Conservation (phyloP, 208 protist genomes). For the Kentomonas sorsogonicus region DNA sequence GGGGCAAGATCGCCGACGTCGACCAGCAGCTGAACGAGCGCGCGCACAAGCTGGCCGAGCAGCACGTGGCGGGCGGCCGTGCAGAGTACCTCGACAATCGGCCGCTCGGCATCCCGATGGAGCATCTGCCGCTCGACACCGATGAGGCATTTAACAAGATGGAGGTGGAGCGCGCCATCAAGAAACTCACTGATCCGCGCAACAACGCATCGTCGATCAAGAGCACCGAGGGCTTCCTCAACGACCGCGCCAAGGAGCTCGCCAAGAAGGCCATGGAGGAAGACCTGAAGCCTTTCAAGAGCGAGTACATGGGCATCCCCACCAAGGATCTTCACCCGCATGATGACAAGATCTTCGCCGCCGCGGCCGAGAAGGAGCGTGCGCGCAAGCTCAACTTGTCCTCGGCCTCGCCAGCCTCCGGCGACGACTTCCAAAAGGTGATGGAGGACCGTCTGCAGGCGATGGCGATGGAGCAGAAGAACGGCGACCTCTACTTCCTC, state of each 20-base stretch:
- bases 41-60: conserved; percentile 33
- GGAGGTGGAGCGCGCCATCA: conserved; percentile 50
- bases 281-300: conserved; percentile 49
- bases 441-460: conserved; percentile 60
- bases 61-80: conserved; percentile 32
- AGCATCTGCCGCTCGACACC: conserved; percentile 47
- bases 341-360: conserved; percentile 55
- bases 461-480: conserved; percentile 48
- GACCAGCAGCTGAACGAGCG: conserved; percentile 33
- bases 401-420: conserved; percentile 22
- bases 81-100: conserved; percentile 34
- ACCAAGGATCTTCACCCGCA: conserved; percentile 47
- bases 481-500: conserved; percentile 80
- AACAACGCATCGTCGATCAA: conserved; percentile 31
- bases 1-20: conserved; percentile 23
- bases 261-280: conserved; percentile 46
- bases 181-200: conserved; percentile 33
- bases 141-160: conserved; percentile 41
- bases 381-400: conserved; percentile 22
- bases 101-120: conserved; percentile 50
- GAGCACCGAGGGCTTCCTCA: conserved; percentile 33
- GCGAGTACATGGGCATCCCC: conserved; percentile 43
- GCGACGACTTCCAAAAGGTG: conserved; percentile 43
- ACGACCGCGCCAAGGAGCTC: conserved; percentile 62
- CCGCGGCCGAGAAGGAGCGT: conserved; percentile 42